These are phyloP conservation scores for Tylopilus subfusipes DNA, from an alignment of 768 basidiomycete species.

Conservation along the genomic window DNA sequence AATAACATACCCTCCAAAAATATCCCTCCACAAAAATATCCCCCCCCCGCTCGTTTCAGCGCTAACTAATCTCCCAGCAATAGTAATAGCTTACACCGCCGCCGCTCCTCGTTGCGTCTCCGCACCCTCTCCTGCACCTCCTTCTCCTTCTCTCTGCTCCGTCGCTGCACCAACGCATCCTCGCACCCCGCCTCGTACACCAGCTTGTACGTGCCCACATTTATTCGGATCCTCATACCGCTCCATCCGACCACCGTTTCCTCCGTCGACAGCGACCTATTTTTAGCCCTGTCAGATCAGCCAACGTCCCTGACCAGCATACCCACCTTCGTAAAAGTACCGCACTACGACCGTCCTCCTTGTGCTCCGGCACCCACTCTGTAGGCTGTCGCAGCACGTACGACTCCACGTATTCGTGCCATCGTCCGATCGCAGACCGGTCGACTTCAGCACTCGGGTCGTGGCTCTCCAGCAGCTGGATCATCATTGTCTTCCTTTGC, in stretches of 20 bases:
- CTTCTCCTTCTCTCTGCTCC: constrained; percentile 33
- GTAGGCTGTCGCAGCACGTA: constrained; percentile 69
- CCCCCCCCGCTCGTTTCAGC: not conserved
- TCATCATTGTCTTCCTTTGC: constrained; percentile 50
- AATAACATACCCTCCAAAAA: constrained; percentile 12
- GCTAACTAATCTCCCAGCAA: not conserved
- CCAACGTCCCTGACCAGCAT: constrained; percentile 1
- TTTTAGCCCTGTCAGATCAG: constrained; percentile 35
- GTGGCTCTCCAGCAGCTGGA: constrained; percentile 57
- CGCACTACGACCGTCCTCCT: constrained; percentile 33
- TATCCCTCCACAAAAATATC: not conserved
- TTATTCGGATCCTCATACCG: constrained; percentile 47
- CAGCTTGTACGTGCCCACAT: constrained; percentile 60
- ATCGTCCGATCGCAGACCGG: constrained; percentile 49
- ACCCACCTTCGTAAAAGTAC: constrained; percentile 62
- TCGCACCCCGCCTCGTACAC: constrained; percentile 67
- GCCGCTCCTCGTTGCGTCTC: constrained; percentile 54
- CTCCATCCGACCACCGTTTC: constrained; percentile 23
- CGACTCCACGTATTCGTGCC: constrained; percentile 72
- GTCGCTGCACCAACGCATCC: constrained; percentile 45
- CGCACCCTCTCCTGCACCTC: constrained; percentile 38
- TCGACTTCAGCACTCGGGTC: constrained; percentile 65
- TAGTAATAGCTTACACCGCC: constrained; percentile 38
- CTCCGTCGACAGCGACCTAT: constrained; percentile 48
- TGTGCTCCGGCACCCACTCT: constrained; percentile 57